phyloP scores from a whole-genome alignment of 768 basidiomycete species.

The Leccinum imitatum region DNA sequence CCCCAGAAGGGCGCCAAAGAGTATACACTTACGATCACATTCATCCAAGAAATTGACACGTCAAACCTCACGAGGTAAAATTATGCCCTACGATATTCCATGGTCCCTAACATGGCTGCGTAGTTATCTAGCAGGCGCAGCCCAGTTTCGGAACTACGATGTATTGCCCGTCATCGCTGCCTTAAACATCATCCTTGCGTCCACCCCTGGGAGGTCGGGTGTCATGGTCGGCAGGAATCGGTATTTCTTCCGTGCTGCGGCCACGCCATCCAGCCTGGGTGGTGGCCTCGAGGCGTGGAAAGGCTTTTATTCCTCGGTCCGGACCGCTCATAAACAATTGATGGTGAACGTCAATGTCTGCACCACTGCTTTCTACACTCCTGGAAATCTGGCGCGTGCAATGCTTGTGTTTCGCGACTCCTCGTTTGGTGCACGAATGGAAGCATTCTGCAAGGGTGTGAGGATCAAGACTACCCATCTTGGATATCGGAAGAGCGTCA shows the following conservation, averaged over 20 bases:
- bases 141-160: slow-evolving; percentile 44
- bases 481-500: slow-evolving; percentile 74
- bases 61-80: slow-evolving; percentile 40
- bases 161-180: slow-evolving; percentile 48
- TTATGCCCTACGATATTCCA: neutral
- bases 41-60: slow-evolving; percentile 44
- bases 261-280: slow-evolving; percentile 35
- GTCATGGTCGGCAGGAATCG: slow-evolving; percentile 52
- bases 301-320: slow-evolving; percentile 45
- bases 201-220: slow-evolving; percentile 47
- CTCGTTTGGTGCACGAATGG: slow-evolving; percentile 58
- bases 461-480: slow-evolving; percentile 68
- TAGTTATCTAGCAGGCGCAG: slow-evolving; percentile 48
- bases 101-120: slow-evolving; percentile 7
- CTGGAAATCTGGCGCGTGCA: slow-evolving; percentile 43
- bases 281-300: slow-evolving; percentile 62
- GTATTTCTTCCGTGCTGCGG: slow-evolving; percentile 47
- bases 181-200: slow-evolving; percentile 48
- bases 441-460: slow-evolving; percentile 64
- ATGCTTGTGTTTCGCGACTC: slow-evolving; percentile 43
- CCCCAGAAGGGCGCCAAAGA: slow-evolving; percentile 35
- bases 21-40: slow-evolving; percentile 45
- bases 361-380: slow-evolving; percentile 46
- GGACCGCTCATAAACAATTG: slow-evolving; percentile 42
- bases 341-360: slow-evolving; percentile 58